A percentile compares a stretch with the other conserved stretches of the same genome.
These are phyloP conservation scores for Podaxis mareebaensis DNA, from an alignment of 768 basidiomycete genomes.

Conservation along the genomic window DNA sequence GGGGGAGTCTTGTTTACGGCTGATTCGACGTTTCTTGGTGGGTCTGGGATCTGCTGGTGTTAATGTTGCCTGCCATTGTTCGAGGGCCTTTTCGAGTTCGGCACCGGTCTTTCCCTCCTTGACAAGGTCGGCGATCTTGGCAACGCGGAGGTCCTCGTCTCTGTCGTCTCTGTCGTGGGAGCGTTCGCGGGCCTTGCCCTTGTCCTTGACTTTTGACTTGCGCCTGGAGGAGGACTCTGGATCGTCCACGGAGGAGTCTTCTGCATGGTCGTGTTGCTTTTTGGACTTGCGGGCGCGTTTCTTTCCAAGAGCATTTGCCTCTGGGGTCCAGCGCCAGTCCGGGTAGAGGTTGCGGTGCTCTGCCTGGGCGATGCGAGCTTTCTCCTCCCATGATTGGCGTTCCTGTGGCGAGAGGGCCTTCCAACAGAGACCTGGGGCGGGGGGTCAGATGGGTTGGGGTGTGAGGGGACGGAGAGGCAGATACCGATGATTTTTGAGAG, in stretches of 20 bases:
- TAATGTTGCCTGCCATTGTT: slow-evolving; percentile 53
- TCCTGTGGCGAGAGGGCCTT: slow-evolving; percentile 67
- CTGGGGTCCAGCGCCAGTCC: slow-evolving; percentile 81
- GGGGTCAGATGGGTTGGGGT: neutral
- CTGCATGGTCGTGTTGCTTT: slow-evolving; percentile 22
- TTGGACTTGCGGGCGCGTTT: slow-evolving; percentile 31
- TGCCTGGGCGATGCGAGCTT: slow-evolving; percentile 67
- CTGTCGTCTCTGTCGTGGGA: slow-evolving; percentile 13
- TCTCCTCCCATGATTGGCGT: slow-evolving; percentile 74
- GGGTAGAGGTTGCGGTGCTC: slow-evolving; percentile 77
- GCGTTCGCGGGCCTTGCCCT: slow-evolving; percentile 23
- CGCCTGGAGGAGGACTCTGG: slow-evolving; percentile 20
- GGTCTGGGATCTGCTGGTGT: slow-evolving; percentile 13
- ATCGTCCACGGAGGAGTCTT: slow-evolving; percentile 22
- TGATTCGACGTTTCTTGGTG: slow-evolving; percentile 10
- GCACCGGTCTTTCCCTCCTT: slow-evolving; percentile 66
- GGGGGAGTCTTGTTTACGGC: neutral
- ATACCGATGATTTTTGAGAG: slow-evolving; percentile 81
- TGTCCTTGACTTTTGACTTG: slow-evolving; percentile 20
- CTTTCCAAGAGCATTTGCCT: slow-evolving; percentile 43
- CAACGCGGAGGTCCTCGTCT: slow-evolving; percentile 53
- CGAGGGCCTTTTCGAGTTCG: slow-evolving; percentile 61
- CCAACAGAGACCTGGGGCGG: slow-evolving; percentile 65
- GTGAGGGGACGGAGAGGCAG: slow-evolving; percentile 4
- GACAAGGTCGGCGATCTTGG: slow-evolving; percentile 67